Percentiles rank a stretch among this genome's conserved stretches.
phyloP scores from a whole-genome alignment of 371 early-diverging fungal genomes.

The Cokeromyces recurvatus region DNA sequence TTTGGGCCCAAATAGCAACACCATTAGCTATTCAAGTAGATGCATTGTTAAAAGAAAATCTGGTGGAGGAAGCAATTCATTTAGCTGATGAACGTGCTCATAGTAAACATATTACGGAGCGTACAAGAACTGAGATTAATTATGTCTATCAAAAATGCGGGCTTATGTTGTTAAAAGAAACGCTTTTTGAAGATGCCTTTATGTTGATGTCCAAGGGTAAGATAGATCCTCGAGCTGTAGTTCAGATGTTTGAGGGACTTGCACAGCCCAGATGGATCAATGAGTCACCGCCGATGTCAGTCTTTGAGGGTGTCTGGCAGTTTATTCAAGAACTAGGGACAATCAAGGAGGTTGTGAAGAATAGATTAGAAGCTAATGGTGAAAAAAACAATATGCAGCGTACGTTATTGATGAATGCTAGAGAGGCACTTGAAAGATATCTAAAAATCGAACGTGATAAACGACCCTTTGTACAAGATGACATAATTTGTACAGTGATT shows the following conservation, averaged over 20 bases:
- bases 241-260: constrained; percentile 58
- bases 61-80: constrained; percentile 54
- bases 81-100: constrained; percentile 56
- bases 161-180: constrained; percentile 56
- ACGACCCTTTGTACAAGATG: constrained; percentile 19
- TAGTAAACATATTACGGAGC: constrained; percentile 39
- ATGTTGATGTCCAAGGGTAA: constrained; percentile 57
- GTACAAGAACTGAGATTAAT: constrained; percentile 46
- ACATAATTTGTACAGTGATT: constrained; percentile 46
- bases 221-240: constrained; percentile 58
- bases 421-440: constrained; percentile 48
- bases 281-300: constrained; percentile 19
- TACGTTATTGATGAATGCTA: constrained; percentile 54
- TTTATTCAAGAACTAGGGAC: constrained; percentile 34
- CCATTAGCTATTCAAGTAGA: constrained; percentile 60
- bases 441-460: constrained; percentile 37
- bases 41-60: constrained; percentile 40
- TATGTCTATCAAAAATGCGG: constrained; percentile 69
- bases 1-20: constrained; percentile 61
- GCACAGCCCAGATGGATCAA: constrained; percentile 23
- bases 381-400: constrained; percentile 20
- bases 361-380: neutral
- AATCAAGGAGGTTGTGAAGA: constrained; percentile 50
- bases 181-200: constrained; percentile 70
- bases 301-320: constrained; percentile 45